These are phyloP conservation scores for Fusarium chaquense DNA, from an alignment of 2,329 filamentous ascomycete species.

Conservation along the genomic window DNA sequence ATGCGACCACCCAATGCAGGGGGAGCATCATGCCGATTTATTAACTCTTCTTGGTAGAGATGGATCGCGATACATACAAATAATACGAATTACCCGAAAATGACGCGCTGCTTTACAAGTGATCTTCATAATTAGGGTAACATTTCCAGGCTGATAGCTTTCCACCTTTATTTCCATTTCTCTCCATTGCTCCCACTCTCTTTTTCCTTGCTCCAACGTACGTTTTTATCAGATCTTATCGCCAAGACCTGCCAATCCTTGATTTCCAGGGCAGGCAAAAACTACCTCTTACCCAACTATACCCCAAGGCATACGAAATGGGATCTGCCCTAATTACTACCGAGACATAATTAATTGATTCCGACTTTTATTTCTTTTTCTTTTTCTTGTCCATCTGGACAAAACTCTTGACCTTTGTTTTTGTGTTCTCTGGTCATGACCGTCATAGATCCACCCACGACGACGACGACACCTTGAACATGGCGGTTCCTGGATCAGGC, in stretches of 20 bases:
- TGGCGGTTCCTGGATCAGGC: slow-evolving; percentile 21
- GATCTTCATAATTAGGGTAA: slow-evolving; percentile 1
- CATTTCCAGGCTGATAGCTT: not conserved
- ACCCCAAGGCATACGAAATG: not conserved
- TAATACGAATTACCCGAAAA: not conserved
- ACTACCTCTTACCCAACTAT: too few species aligned
- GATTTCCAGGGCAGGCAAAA: not conserved
- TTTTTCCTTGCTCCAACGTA: not conserved
- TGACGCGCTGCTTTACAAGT: not conserved
- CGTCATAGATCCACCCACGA: slow-evolving; percentile 11
- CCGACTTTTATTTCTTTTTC: too few species aligned
- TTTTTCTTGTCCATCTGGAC: too few species aligned
- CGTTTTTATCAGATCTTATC: not conserved
- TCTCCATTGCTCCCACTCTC: not conserved
- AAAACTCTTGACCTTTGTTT: not conserved
- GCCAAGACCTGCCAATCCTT: not conserved
- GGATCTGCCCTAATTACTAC: not conserved
- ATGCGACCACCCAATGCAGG: not conserved
- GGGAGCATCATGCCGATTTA: slow-evolving; percentile 16
- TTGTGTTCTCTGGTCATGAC: slow-evolving; percentile 10
- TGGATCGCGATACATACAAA: not conserved
- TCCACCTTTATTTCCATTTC: not conserved
- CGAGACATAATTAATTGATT: not conserved
- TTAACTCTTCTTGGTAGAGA: not conserved
- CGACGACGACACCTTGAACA: slow-evolving; percentile 20